Conservation (phyloP, 1,284 basidiomycete genomes). For the Puccinia horiana region DNA sequence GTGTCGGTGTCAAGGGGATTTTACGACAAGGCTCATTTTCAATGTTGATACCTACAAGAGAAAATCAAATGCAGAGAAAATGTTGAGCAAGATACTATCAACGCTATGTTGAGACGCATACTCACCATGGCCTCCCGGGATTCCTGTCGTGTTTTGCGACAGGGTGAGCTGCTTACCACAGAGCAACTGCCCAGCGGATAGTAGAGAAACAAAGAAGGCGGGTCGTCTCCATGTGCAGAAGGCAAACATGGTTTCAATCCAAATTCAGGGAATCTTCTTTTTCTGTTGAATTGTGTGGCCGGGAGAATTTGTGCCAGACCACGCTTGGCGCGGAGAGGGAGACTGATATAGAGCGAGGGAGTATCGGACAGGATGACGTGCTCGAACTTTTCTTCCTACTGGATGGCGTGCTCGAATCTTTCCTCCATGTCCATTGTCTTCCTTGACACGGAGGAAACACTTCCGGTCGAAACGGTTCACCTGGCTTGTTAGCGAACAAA, state of each 20-base stretch:
- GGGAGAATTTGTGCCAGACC: background rate
- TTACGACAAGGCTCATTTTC: slow-evolving; percentile 28
- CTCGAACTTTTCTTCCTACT: background rate
- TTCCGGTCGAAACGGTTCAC: too few relatives aligned
- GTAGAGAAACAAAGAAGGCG: background rate
- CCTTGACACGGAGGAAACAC: too few relatives aligned
- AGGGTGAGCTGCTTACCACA: background rate
- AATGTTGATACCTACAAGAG: background rate
- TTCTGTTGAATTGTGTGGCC: background rate
- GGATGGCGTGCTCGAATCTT: background rate
- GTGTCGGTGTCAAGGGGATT: slow-evolving; percentile 26
- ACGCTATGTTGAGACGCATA: background rate
- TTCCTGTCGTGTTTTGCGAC: background rate
- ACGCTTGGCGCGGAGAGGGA: background rate
- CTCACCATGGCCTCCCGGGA: background rate
- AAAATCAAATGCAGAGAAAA: background rate
- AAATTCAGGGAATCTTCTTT: background rate
- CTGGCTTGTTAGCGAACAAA: too few relatives aligned
- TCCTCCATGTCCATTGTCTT: background rate
- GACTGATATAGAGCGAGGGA: background rate
- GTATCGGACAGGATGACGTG: background rate
- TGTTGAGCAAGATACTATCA: background rate
- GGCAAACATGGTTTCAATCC: background rate
- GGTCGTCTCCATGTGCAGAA: background rate
- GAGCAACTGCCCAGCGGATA: background rate